Percentiles rank a stretch among this genome's conserved stretches.
Evolutionary conservation across 306 rosid species (phyloP).

Genomic region (Sechiopsis laciniata): DNA sequence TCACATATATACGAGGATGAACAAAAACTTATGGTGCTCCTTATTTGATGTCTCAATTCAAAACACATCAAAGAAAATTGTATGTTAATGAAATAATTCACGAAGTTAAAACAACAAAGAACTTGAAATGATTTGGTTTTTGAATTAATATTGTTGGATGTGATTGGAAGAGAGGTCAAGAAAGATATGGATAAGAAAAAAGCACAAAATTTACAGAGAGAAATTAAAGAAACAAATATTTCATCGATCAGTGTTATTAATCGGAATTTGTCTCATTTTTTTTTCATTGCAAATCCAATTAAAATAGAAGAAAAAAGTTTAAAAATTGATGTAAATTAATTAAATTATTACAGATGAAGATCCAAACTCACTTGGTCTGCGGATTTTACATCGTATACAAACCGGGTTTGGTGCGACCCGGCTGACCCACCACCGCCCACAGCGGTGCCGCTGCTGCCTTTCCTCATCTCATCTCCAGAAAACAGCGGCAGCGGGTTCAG

Average conservation of each 20-base stretch:
- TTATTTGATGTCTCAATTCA: background rate
- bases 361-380: conserved; percentile 82
- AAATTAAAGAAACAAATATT: conserved; percentile 4
- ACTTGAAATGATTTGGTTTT: background rate
- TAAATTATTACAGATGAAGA: conserved; percentile 65
- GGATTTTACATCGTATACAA: conserved; percentile 43
- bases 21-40: too few species aligned
- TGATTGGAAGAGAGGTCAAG: background rate
- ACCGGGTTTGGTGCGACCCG: conserved; percentile 38
- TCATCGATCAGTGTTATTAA: conserved; percentile 15
- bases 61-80: conserved; percentile 11
- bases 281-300: background rate
- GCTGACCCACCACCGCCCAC: conserved; percentile 31
- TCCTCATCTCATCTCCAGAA: conserved; percentile 40
- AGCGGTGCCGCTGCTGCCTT: conserved; percentile 22
- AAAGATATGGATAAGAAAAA: conserved; percentile 11
- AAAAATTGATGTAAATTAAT: conserved; percentile 13
- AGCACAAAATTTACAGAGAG: background rate
- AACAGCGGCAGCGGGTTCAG: conserved; percentile 45
- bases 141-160: background rate
- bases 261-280: conserved; percentile 13
- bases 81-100: background rate
- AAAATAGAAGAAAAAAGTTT: background rate
- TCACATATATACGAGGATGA: too few species aligned
- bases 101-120: background rate